These are phyloP conservation scores for Xylaria digitata DNA, from an alignment of 2,329 filamentous ascomycete species.

Conservation along the genomic window DNA sequence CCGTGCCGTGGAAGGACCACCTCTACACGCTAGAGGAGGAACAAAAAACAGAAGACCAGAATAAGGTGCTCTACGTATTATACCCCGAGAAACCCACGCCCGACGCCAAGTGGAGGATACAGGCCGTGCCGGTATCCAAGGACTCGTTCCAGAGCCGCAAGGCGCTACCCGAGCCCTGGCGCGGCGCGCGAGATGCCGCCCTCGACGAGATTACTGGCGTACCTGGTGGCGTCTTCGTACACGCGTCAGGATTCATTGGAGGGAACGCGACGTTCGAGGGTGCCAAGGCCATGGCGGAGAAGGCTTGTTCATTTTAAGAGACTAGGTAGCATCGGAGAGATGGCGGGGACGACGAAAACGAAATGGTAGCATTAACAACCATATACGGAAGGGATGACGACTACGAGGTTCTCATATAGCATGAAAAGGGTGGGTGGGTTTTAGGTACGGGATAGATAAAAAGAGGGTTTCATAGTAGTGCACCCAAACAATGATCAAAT, in stretches of 20 bases:
- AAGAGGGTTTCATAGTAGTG: neutral
- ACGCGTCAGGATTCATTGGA: slow-evolving; percentile 95
- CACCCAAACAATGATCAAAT: neutral
- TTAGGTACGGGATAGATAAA: slow-evolving; percentile 22
- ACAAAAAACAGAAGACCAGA: slow-evolving; percentile 55
- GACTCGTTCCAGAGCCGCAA: slow-evolving; percentile 93
- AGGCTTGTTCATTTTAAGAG: slow-evolving; percentile 67
- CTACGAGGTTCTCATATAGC: slow-evolving; percentile 1
- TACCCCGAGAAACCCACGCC: slow-evolving; percentile 85
- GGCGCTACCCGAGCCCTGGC: slow-evolving; percentile 89
- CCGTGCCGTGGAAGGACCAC: slow-evolving; percentile 96
- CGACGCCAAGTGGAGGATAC: slow-evolving; percentile 90
- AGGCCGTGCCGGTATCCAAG: slow-evolving; percentile 85
- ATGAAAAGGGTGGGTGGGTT: slow-evolving; percentile 7
- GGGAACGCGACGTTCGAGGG: slow-evolving; percentile 94
- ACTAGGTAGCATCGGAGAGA: neutral
- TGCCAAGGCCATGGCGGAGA: slow-evolving; percentile 84
- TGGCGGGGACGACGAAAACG: too few relatives aligned
- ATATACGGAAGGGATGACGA: neutral
- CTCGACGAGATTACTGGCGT: slow-evolving; percentile 77
- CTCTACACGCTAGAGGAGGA: slow-evolving; percentile 86
- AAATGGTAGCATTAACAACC: neutral
- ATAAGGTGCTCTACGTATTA: slow-evolving; percentile 84
- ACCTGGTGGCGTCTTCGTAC: slow-evolving; percentile 86
- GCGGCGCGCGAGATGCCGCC: slow-evolving; percentile 87